A percentile compares a stretch with the other conserved stretches of the same genome.
These are phyloP conservation scores for Lachancea fermentati DNA, from an alignment of 805 yeast species.

Conservation along the genomic window DNA sequence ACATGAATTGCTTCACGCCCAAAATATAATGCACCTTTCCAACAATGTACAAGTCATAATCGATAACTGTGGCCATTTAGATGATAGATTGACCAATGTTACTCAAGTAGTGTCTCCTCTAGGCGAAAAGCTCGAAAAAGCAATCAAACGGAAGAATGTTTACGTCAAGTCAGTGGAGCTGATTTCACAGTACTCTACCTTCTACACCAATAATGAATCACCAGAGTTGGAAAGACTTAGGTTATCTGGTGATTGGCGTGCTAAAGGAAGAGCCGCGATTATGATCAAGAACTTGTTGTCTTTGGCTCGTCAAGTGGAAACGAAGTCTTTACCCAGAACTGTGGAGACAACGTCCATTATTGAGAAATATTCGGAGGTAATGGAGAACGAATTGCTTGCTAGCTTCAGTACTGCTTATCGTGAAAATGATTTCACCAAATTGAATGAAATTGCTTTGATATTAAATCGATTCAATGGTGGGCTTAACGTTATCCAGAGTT, in stretches of 20 bases:
- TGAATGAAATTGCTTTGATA: constrained; percentile 72
- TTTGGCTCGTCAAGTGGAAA: constrained; percentile 58
- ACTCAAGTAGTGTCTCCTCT: constrained; percentile 59
- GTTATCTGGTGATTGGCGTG: constrained; percentile 47
- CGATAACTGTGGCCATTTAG: constrained; percentile 22
- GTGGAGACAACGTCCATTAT: constrained; percentile 37
- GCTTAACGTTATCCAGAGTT: constrained; percentile 70
- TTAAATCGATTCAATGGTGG: constrained; percentile 82
- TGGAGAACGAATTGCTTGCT: constrained; percentile 67
- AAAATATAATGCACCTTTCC: constrained; percentile 47
- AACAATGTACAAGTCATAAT: constrained; percentile 20
- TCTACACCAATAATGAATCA: constrained; percentile 45
- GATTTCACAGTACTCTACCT: constrained; percentile 70
- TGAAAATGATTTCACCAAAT: constrained; percentile 57
- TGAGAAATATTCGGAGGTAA: constrained; percentile 64
- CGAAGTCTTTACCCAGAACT: constrained; percentile 45
- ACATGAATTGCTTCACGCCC: constrained; percentile 61
- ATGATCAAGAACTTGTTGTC: constrained; percentile 59
- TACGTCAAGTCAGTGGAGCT: constrained; percentile 67
- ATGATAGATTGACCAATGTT: constrained; percentile 39
- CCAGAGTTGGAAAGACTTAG: constrained; percentile 53
- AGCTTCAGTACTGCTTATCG: constrained; percentile 72
- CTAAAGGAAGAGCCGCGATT: constrained; percentile 54
- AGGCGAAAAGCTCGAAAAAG: constrained; percentile 60
- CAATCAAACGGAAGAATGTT: constrained; percentile 67